A percentile compares a stretch with the other conserved stretches of the same genome.
These are phyloP conservation scores for Paramecium bursaria DNA, from an alignment of 73 alveolate species.

Conservation along the genomic window DNA sequence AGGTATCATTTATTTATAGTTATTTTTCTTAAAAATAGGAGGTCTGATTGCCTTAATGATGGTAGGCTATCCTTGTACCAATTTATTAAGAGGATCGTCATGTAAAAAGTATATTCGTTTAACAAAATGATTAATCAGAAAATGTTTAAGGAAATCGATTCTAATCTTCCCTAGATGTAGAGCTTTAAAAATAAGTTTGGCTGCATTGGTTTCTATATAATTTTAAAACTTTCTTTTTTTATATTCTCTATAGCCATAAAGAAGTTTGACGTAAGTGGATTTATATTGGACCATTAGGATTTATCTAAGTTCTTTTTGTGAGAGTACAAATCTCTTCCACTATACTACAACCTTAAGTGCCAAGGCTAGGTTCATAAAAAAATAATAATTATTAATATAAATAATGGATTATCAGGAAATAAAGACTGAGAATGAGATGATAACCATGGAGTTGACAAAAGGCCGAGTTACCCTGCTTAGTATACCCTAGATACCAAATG, in stretches of 20 bases:
- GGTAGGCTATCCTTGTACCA: neutral
- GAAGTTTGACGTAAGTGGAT: neutral
- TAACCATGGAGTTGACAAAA: constrained; percentile 45
- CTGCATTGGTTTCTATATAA: constrained; percentile 6
- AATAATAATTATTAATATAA: neutral
- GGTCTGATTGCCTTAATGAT: constrained; percentile 29
- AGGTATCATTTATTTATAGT: constrained; percentile 12
- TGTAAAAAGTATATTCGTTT: constrained; percentile 32
- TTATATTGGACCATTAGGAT: constrained; percentile 21
- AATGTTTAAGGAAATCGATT: neutral
- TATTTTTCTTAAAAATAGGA: neutral
- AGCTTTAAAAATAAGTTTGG: constrained; percentile 22
- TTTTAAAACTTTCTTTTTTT: constrained; percentile 18
- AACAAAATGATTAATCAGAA: neutral
- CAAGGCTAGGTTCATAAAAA: constrained; percentile 24
- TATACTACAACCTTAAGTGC: constrained; percentile 37
- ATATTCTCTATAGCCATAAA: constrained; percentile 15
- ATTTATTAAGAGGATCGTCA: neutral
- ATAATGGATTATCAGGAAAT: no score
- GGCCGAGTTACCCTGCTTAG: constrained; percentile 12
- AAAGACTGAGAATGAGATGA: no score
- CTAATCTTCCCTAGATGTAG: neutral
- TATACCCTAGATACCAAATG: constrained; percentile 10
- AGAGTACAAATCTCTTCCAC: neutral
- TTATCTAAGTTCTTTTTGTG: neutral